A percentile compares a stretch with the other conserved stretches of the same genome.
phyloP scores from a whole-genome alignment of 768 basidiomycete species.

The Coprinopsis strossmayeri region DNA sequence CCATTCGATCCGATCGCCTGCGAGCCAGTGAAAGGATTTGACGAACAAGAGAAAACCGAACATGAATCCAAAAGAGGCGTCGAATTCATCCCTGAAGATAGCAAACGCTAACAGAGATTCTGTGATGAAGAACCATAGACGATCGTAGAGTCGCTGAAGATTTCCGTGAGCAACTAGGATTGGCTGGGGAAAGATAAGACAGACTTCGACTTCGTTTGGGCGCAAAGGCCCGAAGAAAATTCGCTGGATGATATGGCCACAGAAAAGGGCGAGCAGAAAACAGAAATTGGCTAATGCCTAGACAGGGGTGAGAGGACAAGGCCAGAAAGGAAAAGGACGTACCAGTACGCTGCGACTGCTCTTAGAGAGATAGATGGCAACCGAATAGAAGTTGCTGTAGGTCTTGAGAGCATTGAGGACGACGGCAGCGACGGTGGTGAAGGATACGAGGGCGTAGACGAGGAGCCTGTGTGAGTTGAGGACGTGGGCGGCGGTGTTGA shows the following conservation, averaged over 20 bases:
- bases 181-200: constrained; percentile 15
- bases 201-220: constrained; percentile 86
- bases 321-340: too few species aligned
- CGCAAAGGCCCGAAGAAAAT: constrained; percentile 90
- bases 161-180: constrained; percentile 1
- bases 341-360: constrained; percentile 93
- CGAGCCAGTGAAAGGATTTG: constrained; percentile 98
- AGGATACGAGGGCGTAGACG: constrained; percentile 63
- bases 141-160: constrained; percentile 96
- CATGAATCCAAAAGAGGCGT: constrained; percentile 87
- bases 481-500: constrained; percentile 42
- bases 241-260: constrained; percentile 72
- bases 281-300: constrained; percentile 91
- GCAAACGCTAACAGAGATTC: constrained; percentile 95
- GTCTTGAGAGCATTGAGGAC: constrained; percentile 75
- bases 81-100: constrained; percentile 94
- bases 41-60: constrained; percentile 92
- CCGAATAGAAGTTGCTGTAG: constrained; percentile 90
- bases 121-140: constrained; percentile 96
- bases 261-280: constrained; percentile 66
- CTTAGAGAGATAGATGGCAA: constrained; percentile 87
- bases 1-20: constrained; percentile 94
- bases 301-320: too few species aligned
- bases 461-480: constrained; percentile 59
- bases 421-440: constrained; percentile 62